Evolutionary conservation across 2,329 filamentous ascomycete species (phyloP).

Genomic region (Sporothrix pallida): DNA sequence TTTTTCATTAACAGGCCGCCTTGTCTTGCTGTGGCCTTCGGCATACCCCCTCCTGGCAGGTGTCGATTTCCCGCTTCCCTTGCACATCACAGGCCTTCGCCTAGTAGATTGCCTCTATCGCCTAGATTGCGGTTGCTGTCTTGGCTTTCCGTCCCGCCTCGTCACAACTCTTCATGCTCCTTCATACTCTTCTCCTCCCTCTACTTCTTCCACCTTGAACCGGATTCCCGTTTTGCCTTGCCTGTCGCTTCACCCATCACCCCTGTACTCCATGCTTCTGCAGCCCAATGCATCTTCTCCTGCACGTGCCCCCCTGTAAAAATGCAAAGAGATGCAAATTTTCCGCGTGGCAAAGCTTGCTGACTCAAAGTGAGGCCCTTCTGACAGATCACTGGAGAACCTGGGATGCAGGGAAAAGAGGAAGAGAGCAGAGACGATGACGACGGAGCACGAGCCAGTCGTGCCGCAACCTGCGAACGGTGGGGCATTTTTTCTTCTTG

Average conservation of each 20-base stretch:
- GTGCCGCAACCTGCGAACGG: slow-evolving; percentile 1
- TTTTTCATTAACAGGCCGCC: not conserved
- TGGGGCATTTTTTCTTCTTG: not conserved
- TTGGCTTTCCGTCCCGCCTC: slow-evolving; percentile 10
- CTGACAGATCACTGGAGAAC: slow-evolving; percentile 21
- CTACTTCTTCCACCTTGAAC: not conserved
- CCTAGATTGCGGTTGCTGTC: slow-evolving; percentile 9
- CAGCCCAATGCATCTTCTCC: not conserved
- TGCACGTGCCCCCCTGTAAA: slow-evolving; percentile 8
- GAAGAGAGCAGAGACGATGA: not conserved
- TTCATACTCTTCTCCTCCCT: not conserved
- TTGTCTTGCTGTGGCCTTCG: slow-evolving; percentile 19
- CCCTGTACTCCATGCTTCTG: slow-evolving; percentile 4
- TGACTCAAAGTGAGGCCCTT: slow-evolving; percentile 29
- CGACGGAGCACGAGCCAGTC: not conserved
- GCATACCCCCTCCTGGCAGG: slow-evolving; percentile 5
- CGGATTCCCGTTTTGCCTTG: not conserved
- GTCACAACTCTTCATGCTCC: no score
- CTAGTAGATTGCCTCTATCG: slow-evolving; percentile 6
- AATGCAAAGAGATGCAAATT: not conserved
- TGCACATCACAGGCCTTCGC: slow-evolving; percentile 19
- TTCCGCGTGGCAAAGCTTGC: not conserved
- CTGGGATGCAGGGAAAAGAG: not conserved
- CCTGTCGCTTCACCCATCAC: no score
- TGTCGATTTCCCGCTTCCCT: slow-evolving; percentile 21